These are phyloP conservation scores for Helicocarpus griseus DNA, from an alignment of 2,329 filamentous ascomycete species.

Conservation along the genomic window DNA sequence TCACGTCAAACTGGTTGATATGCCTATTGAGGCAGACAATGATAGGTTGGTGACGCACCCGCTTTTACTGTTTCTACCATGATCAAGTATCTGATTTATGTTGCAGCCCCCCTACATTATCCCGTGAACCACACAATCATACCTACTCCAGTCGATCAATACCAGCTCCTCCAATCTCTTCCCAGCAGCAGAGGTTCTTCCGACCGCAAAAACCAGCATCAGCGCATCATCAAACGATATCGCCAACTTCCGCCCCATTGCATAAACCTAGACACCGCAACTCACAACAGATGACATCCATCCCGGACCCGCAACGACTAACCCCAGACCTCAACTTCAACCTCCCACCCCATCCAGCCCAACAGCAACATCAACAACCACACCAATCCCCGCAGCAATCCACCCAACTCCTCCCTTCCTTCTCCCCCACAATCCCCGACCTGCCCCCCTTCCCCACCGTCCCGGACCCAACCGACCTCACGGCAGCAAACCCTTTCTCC, in stretches of 20 bases:
- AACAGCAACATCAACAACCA: conserved; percentile 7
- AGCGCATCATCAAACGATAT: background rate
- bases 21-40: conserved; percentile 50
- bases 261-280: conserved; percentile 4
- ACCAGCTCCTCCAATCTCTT: conserved; percentile 6
- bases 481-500: conserved; percentile 31
- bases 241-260: background rate
- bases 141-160: conserved; percentile 7
- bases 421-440: background rate
- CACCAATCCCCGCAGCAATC: conserved; percentile 13
- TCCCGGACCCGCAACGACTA: conserved; percentile 4
- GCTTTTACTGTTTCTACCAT: background rate
- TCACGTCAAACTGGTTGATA: conserved; percentile 61
- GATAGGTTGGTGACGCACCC: conserved; percentile 42
- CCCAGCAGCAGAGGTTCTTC: conserved; percentile 6
- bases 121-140: conserved; percentile 6
- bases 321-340: conserved; percentile 13
- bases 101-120: background rate
- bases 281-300: conserved; percentile 1
- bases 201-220: background rate
- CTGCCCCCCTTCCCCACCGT: conserved; percentile 10
- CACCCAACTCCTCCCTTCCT: conserved; percentile 8
- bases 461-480: conserved; percentile 12
- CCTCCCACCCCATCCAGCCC: conserved; percentile 11
- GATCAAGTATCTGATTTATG: background rate